These are phyloP conservation scores for Aureobasidium sp. DNA, from an alignment of 2,329 filamentous ascomycete genomes.

Conservation along the genomic window DNA sequence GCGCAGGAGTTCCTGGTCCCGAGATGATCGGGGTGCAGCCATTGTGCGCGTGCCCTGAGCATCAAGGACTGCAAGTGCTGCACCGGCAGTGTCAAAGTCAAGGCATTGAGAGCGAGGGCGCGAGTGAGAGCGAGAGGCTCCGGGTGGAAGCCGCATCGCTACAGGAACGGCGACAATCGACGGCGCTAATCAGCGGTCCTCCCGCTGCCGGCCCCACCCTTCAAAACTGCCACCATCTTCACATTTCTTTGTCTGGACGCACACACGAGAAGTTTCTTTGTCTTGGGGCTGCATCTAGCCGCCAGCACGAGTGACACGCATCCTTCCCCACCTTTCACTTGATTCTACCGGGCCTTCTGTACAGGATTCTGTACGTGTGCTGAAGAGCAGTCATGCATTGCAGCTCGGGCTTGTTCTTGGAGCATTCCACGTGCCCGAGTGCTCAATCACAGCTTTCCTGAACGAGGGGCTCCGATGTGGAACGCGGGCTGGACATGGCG, in stretches of 20 bases:
- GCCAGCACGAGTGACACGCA: background rate
- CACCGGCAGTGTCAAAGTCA: background rate
- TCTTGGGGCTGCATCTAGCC: constrained; percentile 2
- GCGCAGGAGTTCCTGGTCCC: constrained; percentile 4
- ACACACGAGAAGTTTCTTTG: background rate
- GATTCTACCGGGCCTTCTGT: background rate
- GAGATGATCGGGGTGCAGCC: background rate
- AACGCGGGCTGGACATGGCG: too few species aligned
- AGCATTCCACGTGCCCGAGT: too few species aligned
- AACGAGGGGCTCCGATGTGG: too few species aligned
- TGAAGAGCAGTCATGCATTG: background rate
- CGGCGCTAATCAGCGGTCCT: background rate
- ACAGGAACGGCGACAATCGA: background rate
- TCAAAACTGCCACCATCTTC: background rate
- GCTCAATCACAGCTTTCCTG: too few species aligned
- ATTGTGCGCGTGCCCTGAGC: too few species aligned
- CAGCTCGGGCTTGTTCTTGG: background rate
- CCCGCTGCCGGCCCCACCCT: background rate
- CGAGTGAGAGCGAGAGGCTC: background rate
- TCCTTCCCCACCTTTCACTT: constrained; percentile 1
- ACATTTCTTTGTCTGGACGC: background rate
- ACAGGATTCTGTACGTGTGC: constrained; percentile 8
- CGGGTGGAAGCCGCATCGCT: background rate
- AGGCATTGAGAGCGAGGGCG: constrained; percentile 7
- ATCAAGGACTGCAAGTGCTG: too few species aligned